Percentiles rank a stretch among this genome's conserved stretches.
phyloP scores from a whole-genome alignment of 805 yeast species.

The Candida montana region DNA sequence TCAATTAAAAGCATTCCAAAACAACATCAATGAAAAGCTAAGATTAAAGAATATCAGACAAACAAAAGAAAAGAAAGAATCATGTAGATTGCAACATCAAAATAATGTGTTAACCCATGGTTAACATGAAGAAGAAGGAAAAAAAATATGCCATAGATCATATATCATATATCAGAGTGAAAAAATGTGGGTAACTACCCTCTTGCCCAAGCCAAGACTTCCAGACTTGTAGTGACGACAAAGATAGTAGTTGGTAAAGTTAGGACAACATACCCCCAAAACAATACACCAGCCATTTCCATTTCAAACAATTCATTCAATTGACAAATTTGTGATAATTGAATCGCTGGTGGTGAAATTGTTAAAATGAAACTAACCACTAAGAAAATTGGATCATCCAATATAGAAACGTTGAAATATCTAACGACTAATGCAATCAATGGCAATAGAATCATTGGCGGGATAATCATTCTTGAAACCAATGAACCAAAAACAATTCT shows the following conservation, averaged over 20 bases:
- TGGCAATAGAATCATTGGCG: conserved; percentile 64
- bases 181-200: too few relatives aligned
- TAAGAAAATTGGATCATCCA: conserved; percentile 77
- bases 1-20: too few relatives aligned
- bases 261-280: conserved; percentile 76
- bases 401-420: conserved; percentile 56
- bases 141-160: too few relatives aligned
- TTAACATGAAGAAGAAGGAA: too few relatives aligned
- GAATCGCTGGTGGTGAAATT: conserved; percentile 80
- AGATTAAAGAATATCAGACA: too few relatives aligned
- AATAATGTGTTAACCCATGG: too few relatives aligned
- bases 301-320: conserved; percentile 68
- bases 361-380: conserved; percentile 73
- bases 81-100: too few relatives aligned
- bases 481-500: conserved; percentile 64
- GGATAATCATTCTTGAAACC: conserved; percentile 72
- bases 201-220: conserved; percentile 34
- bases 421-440: conserved; percentile 59
- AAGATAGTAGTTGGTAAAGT: conserved; percentile 72
- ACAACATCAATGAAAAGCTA: too few relatives aligned
- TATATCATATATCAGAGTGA: too few relatives aligned
- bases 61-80: too few relatives aligned
- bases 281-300: conserved; percentile 78
- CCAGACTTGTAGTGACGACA: conserved; percentile 62
- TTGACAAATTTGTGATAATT: conserved; percentile 75